phyloP scores from a whole-genome alignment of 2,329 filamentous ascomycete species.

The Ambrosiella beaveri region DNA sequence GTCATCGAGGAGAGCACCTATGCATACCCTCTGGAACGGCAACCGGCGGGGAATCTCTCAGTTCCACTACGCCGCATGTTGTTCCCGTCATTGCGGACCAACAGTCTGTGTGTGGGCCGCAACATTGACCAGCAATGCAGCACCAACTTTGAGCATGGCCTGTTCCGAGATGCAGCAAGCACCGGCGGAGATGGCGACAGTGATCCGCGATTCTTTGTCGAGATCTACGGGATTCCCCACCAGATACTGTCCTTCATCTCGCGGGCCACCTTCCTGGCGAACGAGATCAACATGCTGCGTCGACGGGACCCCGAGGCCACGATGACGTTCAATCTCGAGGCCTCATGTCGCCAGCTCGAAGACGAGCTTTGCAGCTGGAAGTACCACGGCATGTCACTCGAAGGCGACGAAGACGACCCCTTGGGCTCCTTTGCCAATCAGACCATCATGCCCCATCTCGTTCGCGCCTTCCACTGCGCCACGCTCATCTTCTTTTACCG shows the following conservation, averaged over 20 bases:
- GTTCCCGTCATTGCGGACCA: slow-evolving; percentile 18
- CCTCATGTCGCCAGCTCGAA: slow-evolving; percentile 16
- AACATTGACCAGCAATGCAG: slow-evolving; percentile 27
- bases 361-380: slow-evolving; percentile 5
- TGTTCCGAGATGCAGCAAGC: slow-evolving; percentile 8
- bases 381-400: slow-evolving; percentile 11
- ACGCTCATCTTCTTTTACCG: slow-evolving; percentile 30
- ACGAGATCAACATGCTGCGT: slow-evolving; percentile 20
- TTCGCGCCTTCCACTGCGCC: slow-evolving; percentile 25
- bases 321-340: slow-evolving; percentile 17
- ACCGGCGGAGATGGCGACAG: slow-evolving; percentile 19
- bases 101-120: slow-evolving; percentile 24
- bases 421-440: background rate
- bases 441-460: slow-evolving; percentile 16
- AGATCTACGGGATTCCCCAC: slow-evolving; percentile 29
- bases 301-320: slow-evolving; percentile 16
- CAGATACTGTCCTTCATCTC: slow-evolving; percentile 25
- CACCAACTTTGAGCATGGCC: slow-evolving; percentile 18
- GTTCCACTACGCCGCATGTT: slow-evolving; percentile 14
- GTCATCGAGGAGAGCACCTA: slow-evolving; percentile 28
- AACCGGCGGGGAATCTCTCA: slow-evolving; percentile 1
- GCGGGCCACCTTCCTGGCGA: slow-evolving; percentile 25
- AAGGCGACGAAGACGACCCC: slow-evolving; percentile 1
- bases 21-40: slow-evolving; percentile 14
- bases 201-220: slow-evolving; percentile 25